phyloP scores from a whole-genome alignment of 345 rosid genomes.

The Eucalyptus cloeziana region DNA sequence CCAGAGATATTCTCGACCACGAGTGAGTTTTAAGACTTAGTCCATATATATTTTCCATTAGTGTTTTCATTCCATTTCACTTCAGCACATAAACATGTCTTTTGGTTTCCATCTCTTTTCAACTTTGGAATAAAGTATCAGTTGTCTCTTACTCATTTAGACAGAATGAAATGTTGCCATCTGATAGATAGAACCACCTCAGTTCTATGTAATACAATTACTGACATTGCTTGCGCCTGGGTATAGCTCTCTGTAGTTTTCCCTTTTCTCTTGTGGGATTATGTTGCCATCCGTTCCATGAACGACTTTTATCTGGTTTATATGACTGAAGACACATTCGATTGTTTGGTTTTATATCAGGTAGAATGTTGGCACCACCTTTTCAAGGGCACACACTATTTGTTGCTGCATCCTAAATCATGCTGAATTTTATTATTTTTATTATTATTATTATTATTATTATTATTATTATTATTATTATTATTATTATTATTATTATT shows the following conservation, averaged over 20 bases:
- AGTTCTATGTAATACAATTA: background rate
- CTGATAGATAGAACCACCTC: background rate
- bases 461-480: too few relatives aligned
- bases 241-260: background rate
- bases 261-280: background rate
- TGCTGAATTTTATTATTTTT: background rate
- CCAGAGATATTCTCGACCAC: conserved; percentile 60
- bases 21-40: conserved; percentile 38
- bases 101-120: background rate
- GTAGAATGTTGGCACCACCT: background rate
- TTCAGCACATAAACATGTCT: background rate
- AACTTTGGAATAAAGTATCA: background rate
- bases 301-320: background rate
- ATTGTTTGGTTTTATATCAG: background rate
- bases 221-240: background rate
- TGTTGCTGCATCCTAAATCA: background rate
- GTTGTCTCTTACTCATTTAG: background rate
- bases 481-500: too few relatives aligned
- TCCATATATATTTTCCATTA: background rate
- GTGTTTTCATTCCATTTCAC: background rate
- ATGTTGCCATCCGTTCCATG: background rate
- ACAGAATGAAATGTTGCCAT: background rate
- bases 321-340: background rate
- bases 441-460: too few relatives aligned
- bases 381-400: background rate